Conservation (phyloP, 2,329 filamentous ascomycete genomes). For the Scopulariopsis brevicaulis region DNA sequence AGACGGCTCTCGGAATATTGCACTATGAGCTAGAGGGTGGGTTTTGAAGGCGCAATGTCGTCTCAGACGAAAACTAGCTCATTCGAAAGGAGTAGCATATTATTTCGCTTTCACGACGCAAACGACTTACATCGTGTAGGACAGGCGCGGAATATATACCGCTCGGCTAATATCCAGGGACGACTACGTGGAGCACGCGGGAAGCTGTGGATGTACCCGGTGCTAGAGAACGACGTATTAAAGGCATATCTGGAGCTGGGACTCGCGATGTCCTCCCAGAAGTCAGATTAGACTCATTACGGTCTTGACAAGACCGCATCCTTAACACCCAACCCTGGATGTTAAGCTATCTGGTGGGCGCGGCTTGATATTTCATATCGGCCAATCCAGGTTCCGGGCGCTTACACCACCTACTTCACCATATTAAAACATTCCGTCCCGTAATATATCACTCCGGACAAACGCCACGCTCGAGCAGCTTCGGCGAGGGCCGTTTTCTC, state of each 20-base stretch:
- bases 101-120: not conserved
- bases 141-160: not conserved
- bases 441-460: not conserved
- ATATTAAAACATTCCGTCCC: not conserved
- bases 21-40: no score
- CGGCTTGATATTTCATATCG: not conserved
- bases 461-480: no score
- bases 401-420: not conserved
- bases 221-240: not conserved
- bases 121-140: not conserved
- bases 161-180: not conserved
- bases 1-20: no score
- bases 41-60: no score
- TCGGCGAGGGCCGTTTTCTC: no score
- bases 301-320: not conserved
- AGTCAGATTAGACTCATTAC: not conserved
- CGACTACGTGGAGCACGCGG: not conserved
- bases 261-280: not conserved
- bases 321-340: not conserved
- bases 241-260: not conserved
- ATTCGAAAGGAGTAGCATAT: no score
- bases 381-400: not conserved
- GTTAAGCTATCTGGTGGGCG: not conserved
- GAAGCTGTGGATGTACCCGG: no score
- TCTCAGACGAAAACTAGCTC: no score